Conservation (phyloP, 2,329 filamentous ascomycete genomes). For the Pestalotiopsis sp. region DNA sequence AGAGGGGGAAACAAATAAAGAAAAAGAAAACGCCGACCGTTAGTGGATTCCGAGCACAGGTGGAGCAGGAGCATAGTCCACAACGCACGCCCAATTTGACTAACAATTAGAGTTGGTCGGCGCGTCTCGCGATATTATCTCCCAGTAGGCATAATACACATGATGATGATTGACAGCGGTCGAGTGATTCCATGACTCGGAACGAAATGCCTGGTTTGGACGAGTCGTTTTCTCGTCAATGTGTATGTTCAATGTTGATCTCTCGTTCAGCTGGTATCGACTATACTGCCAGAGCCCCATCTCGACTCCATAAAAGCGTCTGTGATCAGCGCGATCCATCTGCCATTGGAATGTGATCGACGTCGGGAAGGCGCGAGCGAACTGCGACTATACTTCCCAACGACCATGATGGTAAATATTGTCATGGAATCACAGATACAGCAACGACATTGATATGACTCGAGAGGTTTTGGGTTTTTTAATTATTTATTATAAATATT, state of each 20-base stretch:
- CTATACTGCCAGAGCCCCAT: background rate
- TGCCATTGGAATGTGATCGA: background rate
- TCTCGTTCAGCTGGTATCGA: background rate
- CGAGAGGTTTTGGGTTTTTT: background rate
- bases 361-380: background rate
- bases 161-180: background rate
- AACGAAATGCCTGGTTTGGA: background rate
- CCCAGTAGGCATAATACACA: background rate
- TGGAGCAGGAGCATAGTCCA: background rate
- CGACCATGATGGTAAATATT: background rate
- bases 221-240: background rate
- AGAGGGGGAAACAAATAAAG: background rate
- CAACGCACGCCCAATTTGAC: background rate
- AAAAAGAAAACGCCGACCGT: background rate
- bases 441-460: background rate
- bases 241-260: background rate
- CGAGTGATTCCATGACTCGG: background rate
- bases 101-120: background rate
- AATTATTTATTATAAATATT: slow-evolving; percentile 1
- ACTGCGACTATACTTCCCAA: background rate
- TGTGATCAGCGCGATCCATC: background rate
- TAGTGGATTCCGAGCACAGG: background rate
- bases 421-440: background rate
- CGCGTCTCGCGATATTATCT: background rate
- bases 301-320: background rate